Conservation (phyloP, 1,284 basidiomycete genomes). For the Schizophyllum amplum region DNA sequence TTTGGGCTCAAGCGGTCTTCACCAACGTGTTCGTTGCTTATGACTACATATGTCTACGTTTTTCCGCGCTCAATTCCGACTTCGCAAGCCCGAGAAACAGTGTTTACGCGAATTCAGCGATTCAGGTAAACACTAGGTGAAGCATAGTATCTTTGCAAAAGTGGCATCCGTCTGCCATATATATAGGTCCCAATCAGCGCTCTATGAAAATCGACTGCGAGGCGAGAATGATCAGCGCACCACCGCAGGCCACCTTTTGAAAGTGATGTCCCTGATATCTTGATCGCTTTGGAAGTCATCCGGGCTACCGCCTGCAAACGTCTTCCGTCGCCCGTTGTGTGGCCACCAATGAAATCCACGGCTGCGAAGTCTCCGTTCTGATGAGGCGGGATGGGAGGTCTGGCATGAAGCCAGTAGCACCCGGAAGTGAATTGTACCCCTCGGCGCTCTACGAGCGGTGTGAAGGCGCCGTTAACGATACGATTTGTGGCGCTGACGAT, state of each 20-base stretch:
- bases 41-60: too few species aligned
- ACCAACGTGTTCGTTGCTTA: too few species aligned
- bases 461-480: constrained; percentile 23
- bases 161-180: constrained; percentile 27
- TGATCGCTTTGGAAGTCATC: constrained; percentile 30
- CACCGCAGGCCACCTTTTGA: constrained; percentile 30
- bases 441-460: constrained; percentile 31
- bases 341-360: constrained; percentile 35
- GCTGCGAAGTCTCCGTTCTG: constrained; percentile 24
- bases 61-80: too few species aligned
- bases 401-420: constrained; percentile 26
- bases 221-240: constrained; percentile 18
- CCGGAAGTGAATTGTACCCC: neutral
- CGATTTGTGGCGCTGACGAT: constrained; percentile 32
- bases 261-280: constrained; percentile 29
- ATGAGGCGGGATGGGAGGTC: constrained; percentile 35
- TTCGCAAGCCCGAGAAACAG: too few species aligned
- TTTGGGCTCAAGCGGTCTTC: too few species aligned
- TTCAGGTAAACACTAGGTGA: too few species aligned
- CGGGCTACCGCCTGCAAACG: constrained; percentile 32
- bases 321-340: constrained; percentile 37
- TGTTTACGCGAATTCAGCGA: too few species aligned
- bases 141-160: constrained; percentile 20
- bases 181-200: neutral
- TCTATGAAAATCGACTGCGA: neutral